Conservation (phyloP, 2,329 filamentous ascomycete genomes). For the Hypoxylon sp. region DNA sequence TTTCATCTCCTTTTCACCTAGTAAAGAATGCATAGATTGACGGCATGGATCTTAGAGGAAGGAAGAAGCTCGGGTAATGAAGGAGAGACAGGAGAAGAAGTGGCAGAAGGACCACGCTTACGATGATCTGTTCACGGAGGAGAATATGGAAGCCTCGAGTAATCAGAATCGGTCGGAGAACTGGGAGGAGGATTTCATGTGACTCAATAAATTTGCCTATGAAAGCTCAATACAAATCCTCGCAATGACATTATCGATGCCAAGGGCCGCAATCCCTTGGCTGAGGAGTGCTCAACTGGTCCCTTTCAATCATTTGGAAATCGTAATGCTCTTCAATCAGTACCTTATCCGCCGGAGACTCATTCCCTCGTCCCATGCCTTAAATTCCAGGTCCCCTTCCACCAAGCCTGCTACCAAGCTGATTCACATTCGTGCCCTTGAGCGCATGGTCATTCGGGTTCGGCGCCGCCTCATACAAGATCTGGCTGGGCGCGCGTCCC, state of each 20-base stretch:
- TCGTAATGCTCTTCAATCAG: neutral
- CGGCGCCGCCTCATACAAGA: conserved; percentile 93
- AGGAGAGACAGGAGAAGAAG: conserved; percentile 90
- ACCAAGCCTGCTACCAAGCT: conserved; percentile 70
- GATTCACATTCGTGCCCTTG: conserved; percentile 69
- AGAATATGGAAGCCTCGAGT: conserved; percentile 81
- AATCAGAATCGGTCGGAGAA: conserved; percentile 87
- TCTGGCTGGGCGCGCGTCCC: conserved; percentile 85
- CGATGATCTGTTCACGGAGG: conserved; percentile 89
- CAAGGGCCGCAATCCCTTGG: neutral
- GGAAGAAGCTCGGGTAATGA: conserved; percentile 79
- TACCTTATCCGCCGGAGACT: neutral
- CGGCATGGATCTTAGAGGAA: conserved; percentile 70
- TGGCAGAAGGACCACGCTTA: conserved; percentile 99
- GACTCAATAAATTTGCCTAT: conserved; percentile 45
- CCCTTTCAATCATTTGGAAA: conserved; percentile 2
- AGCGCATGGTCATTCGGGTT: conserved; percentile 89
- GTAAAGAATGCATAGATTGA: neutral
- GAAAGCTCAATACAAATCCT: conserved; percentile 21
- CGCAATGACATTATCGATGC: conserved; percentile 16
- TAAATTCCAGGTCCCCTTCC: conserved; percentile 57
- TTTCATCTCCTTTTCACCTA: conserved; percentile 4
- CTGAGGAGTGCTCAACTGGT: neutral
- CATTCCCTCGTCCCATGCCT: neutral
- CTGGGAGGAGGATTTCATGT: conserved; percentile 96